Evolutionary conservation across 176 grass and related monocot species (phyloP).

Genomic region (Oryza rufipogon): DNA sequence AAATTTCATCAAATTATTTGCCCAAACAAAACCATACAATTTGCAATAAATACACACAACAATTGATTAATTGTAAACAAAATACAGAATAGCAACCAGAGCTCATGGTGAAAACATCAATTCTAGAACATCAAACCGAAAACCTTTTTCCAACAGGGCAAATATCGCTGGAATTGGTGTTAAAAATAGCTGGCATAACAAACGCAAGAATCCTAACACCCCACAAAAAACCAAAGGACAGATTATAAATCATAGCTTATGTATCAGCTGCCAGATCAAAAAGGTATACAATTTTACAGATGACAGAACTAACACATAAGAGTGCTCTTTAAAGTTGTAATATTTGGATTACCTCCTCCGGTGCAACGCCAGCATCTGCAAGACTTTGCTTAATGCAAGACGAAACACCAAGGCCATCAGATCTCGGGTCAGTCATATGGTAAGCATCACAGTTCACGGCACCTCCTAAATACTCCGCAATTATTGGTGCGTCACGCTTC

Average conservation of each 20-base stretch:
- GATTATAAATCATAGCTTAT: not conserved
- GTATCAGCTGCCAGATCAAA: constrained; percentile 8
- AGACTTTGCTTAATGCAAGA: constrained; percentile 91
- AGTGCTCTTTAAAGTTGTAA: not conserved
- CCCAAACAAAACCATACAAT: constrained; percentile 8
- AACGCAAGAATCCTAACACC: not conserved
- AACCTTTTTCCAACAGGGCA: not conserved
- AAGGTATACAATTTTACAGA: not conserved
- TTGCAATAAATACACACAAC: not conserved
- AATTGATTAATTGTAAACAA: not conserved
- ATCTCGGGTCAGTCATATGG: constrained; percentile 98
- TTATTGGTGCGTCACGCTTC: constrained; percentile 86
- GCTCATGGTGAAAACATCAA: constrained; percentile 2
- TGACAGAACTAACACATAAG: not conserved
- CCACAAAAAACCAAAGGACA: not conserved
- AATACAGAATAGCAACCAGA: constrained; percentile 1
- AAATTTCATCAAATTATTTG: constrained; percentile 16
- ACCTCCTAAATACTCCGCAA: constrained; percentile 94
- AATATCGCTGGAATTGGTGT: not conserved
- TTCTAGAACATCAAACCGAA: not conserved
- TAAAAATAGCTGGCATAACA: constrained; percentile 2
- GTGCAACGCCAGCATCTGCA: constrained; percentile 84
- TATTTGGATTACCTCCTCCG: constrained; percentile 73
- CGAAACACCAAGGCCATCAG: constrained; percentile 96
- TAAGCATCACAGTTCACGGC: constrained; percentile 99